Evolutionary conservation across 169 alveolate genomes (phyloP), one percentile per base, ranked within the genome.

Genomic region (Eimeria necatrix): DNA sequence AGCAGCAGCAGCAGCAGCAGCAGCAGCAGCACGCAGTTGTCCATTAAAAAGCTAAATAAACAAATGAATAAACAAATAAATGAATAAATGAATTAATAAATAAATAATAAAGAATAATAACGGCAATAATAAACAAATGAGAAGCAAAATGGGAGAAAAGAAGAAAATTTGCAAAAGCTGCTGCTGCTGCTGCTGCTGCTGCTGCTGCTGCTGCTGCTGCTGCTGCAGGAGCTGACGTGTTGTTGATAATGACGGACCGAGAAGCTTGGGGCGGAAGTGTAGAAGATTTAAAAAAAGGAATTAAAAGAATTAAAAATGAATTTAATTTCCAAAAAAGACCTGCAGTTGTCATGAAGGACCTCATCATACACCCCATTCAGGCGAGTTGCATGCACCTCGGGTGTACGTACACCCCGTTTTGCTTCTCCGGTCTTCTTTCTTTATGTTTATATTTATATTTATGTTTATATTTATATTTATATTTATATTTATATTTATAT

Each of bases 301-400:
- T 52, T 10, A 16, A 60, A 60, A 83, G 83, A 1, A 80, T 86
- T 4, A 71, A 53, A 7, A 16, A 32, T 12, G 68, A 41, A 12
- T 86, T 46, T 64, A 86, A 3, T 9, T 86, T 93, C 56, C 20
- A 60, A 7, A 52, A 76, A n/a, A 70, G 95, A 4, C 95, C 95
- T 41, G 95, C 95, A 18, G 56, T 93, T 1, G 93, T 93, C 41
- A 93, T 93, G 95, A 93, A 93, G 86, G 95, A 93, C 61, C 24
- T 93, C 74, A 80, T 93, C 60, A 93, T 93, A 12, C 95, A 93
- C 84, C 95, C 95, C 49, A 93, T 93, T 20, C 95, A 93, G 84
- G 95, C 80, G 48, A 4, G 93, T n/a, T 8, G 41, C 9, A 10
- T 9, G 6, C 5, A 16, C 26, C 5, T 8, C 26, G 76, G 26